phyloP scores from a whole-genome alignment of 1,139 yeast genomes.

The Saccharomyces hybrid region DNA sequence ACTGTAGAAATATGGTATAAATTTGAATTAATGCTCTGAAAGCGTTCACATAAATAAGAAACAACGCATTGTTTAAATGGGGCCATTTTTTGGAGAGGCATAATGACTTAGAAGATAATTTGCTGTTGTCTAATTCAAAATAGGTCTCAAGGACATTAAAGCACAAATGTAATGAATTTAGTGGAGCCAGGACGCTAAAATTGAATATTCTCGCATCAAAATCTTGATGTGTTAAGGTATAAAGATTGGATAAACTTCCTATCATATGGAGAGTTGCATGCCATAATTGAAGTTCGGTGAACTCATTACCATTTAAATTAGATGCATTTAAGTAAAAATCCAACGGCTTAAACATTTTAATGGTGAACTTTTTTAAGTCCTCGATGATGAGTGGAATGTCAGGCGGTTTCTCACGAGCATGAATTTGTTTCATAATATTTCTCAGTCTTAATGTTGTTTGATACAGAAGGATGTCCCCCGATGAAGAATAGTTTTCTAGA shows the following conservation, averaged over 20 bases:
- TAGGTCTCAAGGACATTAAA: not conserved
- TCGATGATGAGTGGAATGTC: not conserved
- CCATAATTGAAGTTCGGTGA: not conserved
- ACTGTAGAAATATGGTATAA: not conserved
- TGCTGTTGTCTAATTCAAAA: not conserved
- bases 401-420: constrained; percentile 5
- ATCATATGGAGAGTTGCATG: not conserved
- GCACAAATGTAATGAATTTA: not conserved
- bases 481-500: constrained; percentile 3
- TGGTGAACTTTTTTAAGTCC: not conserved
- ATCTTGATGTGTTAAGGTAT: not conserved
- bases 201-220: not conserved
- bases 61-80: not conserved
- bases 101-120: not conserved
- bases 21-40: not conserved
- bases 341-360: not conserved
- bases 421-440: constrained; percentile 4
- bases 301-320: not conserved
- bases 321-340: not conserved
- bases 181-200: not conserved
- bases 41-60: not conserved
- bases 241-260: not conserved
- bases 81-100: not conserved
- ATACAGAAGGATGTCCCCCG: not conserved
- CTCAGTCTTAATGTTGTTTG: constrained; percentile 5